A percentile compares a stretch with the other conserved stretches of the same genome.
Evolutionary conservation across 768 basidiomycete genomes (phyloP).

Genomic region (Kwoniella pini): DNA sequence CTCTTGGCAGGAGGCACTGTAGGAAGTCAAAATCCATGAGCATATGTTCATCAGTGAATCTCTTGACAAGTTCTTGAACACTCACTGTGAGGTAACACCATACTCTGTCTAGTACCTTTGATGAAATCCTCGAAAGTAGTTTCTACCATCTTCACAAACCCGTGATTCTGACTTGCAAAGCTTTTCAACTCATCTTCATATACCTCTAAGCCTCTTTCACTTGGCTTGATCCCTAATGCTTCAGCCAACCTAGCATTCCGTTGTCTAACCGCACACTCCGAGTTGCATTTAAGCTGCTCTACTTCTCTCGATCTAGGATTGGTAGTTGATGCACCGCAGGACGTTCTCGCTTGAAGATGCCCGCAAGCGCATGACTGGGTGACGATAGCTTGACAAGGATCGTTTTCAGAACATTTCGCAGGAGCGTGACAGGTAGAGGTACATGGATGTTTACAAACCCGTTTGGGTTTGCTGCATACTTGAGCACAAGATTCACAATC

Average conservation of each 20-base stretch:
- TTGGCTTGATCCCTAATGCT: conserved; percentile 78
- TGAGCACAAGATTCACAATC: conserved; percentile 75
- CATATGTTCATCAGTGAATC: too few relatives aligned
- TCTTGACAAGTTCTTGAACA: too few relatives aligned
- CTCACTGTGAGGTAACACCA: conserved; percentile 36
- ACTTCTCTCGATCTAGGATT: conserved; percentile 59
- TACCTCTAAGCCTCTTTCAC: conserved; percentile 39
- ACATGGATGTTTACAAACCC: conserved; percentile 79
- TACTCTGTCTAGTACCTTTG: conserved; percentile 40
- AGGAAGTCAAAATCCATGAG: conserved; percentile 58
- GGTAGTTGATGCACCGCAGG: conserved; percentile 66
- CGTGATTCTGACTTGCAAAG: conserved; percentile 65
- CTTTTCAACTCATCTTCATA: conserved; percentile 67
- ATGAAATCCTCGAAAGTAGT: conserved; percentile 74
- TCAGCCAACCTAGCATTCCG: conserved; percentile 86
- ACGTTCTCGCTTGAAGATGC: conserved; percentile 69
- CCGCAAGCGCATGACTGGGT: conserved; percentile 79
- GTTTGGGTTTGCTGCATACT: conserved; percentile 81
- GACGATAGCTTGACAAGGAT: conserved; percentile 69
- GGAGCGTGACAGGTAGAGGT: conserved; percentile 84
- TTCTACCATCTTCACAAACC: conserved; percentile 74
- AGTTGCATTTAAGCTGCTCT: conserved; percentile 69
- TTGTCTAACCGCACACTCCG: conserved; percentile 79
- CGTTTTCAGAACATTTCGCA: conserved; percentile 73
- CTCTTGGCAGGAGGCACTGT: conserved; percentile 73